Evolutionary conservation across 495 filamentous ascomycete species (phyloP).

Genomic region (Annulohypoxylon stygium): DNA sequence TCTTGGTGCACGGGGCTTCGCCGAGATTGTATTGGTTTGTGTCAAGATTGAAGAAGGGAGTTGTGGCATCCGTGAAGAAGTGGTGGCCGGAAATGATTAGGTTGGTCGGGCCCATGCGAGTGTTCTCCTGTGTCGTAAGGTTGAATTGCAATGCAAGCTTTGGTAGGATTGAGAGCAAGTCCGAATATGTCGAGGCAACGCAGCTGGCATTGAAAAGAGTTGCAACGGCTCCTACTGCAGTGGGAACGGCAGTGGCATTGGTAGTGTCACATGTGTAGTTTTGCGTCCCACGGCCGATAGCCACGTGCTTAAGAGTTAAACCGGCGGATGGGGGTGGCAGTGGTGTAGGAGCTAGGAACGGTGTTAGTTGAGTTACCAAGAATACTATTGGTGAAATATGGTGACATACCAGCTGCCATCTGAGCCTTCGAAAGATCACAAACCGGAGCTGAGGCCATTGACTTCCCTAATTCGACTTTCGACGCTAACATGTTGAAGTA

Average conservation of each 20-base stretch:
- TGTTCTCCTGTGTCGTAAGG: slow-evolving; percentile 53
- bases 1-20: slow-evolving; percentile 72
- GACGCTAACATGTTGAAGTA: slow-evolving; percentile 67
- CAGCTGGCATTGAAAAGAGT: slow-evolving; percentile 91
- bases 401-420: slow-evolving; percentile 60
- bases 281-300: slow-evolving; percentile 87
- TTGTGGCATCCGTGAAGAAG: slow-evolving; percentile 75
- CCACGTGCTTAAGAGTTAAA: slow-evolving; percentile 77
- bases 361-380: slow-evolving; percentile 41
- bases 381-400: background rate
- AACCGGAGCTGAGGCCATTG: slow-evolving; percentile 54
- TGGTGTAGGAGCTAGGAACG: slow-evolving; percentile 53
- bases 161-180: slow-evolving; percentile 69
- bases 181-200: slow-evolving; percentile 73
- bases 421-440: slow-evolving; percentile 66
- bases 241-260: slow-evolving; percentile 69
- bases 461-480: slow-evolving; percentile 60
- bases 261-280: slow-evolving; percentile 87
- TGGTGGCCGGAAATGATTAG: slow-evolving; percentile 80
- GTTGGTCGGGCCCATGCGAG: slow-evolving; percentile 64
- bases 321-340: slow-evolving; percentile 71
- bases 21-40: slow-evolving; percentile 65
- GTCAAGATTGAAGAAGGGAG: slow-evolving; percentile 84
- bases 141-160: slow-evolving; percentile 68
- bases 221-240: slow-evolving; percentile 79